phyloP scores from a whole-genome alignment of 2,329 filamentous ascomycete species.

The Fusarium denticulatum region DNA sequence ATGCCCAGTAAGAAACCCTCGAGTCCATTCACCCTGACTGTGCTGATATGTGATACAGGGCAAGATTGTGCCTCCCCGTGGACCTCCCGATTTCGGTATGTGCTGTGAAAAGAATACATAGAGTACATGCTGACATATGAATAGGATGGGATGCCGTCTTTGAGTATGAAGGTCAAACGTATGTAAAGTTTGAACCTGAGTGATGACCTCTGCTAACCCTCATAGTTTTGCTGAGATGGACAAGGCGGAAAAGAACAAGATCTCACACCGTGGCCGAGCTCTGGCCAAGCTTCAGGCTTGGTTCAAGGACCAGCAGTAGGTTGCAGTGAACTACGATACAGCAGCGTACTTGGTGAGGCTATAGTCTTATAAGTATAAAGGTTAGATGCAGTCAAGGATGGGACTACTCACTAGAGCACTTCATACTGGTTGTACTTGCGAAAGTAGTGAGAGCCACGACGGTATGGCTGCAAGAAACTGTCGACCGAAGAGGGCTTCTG shows the following conservation, averaged over 20 bases:
- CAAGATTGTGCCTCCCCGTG: conserved; percentile 85
- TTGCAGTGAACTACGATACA: not conserved
- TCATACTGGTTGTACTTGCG: conserved; percentile 81
- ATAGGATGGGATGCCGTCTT: conserved; percentile 96
- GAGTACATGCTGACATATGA: conserved; percentile 15
- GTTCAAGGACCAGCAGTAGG: conserved; percentile 63
- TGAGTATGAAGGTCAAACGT: conserved; percentile 89
- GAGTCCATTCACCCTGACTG: not conserved
- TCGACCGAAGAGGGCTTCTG: conserved; percentile 51
- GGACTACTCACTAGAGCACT: conserved; percentile 70
- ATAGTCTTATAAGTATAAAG: conserved; percentile 3
- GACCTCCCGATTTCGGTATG: conserved; percentile 82
- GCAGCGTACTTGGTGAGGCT: conserved; percentile 35
- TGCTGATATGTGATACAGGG: conserved; percentile 54
- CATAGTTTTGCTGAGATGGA: conserved; percentile 91
- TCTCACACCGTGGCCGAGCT: conserved; percentile 92
- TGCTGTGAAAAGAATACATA: not conserved
- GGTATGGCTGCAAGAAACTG: conserved; percentile 74
- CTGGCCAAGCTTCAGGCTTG: conserved; percentile 86
- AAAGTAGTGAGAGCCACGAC: conserved; percentile 74
- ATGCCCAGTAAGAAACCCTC: conserved; percentile 69
- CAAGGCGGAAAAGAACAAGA: conserved; percentile 84
- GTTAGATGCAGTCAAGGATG: not conserved
- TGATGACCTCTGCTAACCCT: conserved; percentile 12
- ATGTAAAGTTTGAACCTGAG: conserved; percentile 40